Evolutionary conservation across 768 basidiomycete genomes (phyloP).

Genomic region (Xerocomus spinulosus): DNA sequence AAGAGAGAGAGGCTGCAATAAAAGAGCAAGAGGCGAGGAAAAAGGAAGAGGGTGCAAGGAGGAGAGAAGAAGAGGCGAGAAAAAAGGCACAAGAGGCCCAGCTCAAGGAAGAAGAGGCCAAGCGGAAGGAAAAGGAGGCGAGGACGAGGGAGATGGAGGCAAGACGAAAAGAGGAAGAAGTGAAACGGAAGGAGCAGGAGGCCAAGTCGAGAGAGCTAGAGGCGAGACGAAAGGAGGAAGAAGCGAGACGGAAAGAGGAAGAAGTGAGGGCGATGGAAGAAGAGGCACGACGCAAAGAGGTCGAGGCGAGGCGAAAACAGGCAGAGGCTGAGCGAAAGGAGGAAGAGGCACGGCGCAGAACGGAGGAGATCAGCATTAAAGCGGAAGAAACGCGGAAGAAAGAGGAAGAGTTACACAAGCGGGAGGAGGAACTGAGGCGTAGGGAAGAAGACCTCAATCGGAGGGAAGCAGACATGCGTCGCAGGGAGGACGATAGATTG

Average conservation of each 20-base stretch:
- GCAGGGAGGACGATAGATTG: conserved; percentile 24
- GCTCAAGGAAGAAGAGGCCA: conserved; percentile 24
- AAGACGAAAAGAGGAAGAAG: conserved; percentile 20
- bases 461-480: conserved; percentile 30
- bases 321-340: conserved; percentile 28
- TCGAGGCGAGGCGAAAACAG: conserved; percentile 29
- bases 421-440: conserved; percentile 28
- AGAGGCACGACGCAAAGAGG: conserved; percentile 26
- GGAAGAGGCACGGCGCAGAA: conserved; percentile 25
- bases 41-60: conserved; percentile 25
- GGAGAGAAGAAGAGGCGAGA: conserved; percentile 18
- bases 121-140: conserved; percentile 28
- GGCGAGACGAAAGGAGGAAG: conserved; percentile 28
- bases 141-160: conserved; percentile 17
- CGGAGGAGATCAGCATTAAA: conserved; percentile 24
- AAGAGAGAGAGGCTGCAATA: conserved; percentile 21
- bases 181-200: conserved; percentile 24
- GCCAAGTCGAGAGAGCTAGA: conserved; percentile 28
- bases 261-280: conserved; percentile 26
- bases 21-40: conserved; percentile 25
- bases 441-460: conserved; percentile 31
- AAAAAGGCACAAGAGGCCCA: conserved; percentile 19
- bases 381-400: conserved; percentile 23
- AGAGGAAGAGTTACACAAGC: conserved; percentile 23
- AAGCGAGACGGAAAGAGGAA: conserved; percentile 20